These are phyloP conservation scores for Cyberlindnera sargentensis DNA, from an alignment of 805 yeast genomes.

Conservation along the genomic window DNA sequence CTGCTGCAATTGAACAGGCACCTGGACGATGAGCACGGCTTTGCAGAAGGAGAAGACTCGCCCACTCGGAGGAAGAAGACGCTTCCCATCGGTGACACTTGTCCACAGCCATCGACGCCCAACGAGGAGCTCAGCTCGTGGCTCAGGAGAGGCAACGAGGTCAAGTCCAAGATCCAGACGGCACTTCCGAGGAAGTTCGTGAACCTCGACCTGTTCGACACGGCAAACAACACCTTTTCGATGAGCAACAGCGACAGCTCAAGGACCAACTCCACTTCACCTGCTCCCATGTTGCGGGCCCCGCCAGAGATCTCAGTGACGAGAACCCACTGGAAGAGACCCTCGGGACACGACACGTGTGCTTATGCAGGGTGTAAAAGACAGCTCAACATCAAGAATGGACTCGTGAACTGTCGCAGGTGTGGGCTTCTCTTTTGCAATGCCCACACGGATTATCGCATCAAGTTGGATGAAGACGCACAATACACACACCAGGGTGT, in stretches of 20 bases:
- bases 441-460: conserved; percentile 48
- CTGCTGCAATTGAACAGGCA: conserved; percentile 57
- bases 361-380: conserved; percentile 33
- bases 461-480: conserved; percentile 43
- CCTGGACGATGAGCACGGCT: conserved; percentile 59
- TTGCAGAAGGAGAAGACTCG: conserved; percentile 8
- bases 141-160: conserved; percentile 34
- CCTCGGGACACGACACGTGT: conserved; percentile 38
- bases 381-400: conserved; percentile 42
- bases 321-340: conserved; percentile 52
- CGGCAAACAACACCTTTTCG: conserved; percentile 11
- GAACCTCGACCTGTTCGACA: conserved; percentile 46
- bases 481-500: conserved; percentile 44
- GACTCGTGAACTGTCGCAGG: conserved; percentile 61
- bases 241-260: conserved; percentile 3
- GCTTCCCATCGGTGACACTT: not conserved
- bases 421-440: conserved; percentile 73
- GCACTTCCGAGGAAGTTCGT: conserved; percentile 32
- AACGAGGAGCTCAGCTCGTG: conserved; percentile 36
- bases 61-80: conserved; percentile 1
- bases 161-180: conserved; percentile 30
- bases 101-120: conserved; percentile 7
- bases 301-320: conserved; percentile 30
- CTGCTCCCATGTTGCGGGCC: not conserved
- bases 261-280: conserved; percentile 10